A percentile compares a stretch with the other conserved stretches of the same genome.
Conservation (phyloP, 805 yeast genomes). For the Kluyveromyces lactis region DNA sequence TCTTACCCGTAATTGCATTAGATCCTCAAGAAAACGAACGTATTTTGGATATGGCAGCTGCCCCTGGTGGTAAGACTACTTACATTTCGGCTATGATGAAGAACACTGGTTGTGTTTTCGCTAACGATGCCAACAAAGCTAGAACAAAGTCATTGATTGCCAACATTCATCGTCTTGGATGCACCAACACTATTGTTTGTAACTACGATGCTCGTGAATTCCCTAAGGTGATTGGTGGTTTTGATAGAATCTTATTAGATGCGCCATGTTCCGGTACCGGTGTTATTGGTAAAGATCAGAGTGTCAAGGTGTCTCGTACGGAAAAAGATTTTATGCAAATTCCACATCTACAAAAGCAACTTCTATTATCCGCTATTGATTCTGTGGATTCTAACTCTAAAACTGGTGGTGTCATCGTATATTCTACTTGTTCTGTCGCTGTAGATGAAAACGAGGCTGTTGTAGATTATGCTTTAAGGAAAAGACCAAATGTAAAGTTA, state of each 20-base stretch:
- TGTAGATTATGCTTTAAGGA: constrained; percentile 93
- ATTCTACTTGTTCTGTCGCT: constrained; percentile 96
- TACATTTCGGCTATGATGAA: constrained; percentile 94
- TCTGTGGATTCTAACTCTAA: constrained; percentile 89
- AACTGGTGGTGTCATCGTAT: constrained; percentile 90
- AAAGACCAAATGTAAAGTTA: constrained; percentile 90
- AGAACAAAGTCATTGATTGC: constrained; percentile 96
- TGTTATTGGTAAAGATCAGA: constrained; percentile 94
- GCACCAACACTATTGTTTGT: constrained; percentile 93
- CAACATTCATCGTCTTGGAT: constrained; percentile 93
- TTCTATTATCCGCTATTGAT: constrained; percentile 89
- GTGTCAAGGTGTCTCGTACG: constrained; percentile 86
- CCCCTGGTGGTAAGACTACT: constrained; percentile 98
- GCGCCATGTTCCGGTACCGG: constrained; percentile 99
- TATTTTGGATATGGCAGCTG: constrained; percentile 97
- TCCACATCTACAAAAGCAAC: constrained; percentile 93
- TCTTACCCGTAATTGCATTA: constrained; percentile 94
- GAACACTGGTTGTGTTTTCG: constrained; percentile 94
- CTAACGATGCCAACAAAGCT: constrained; percentile 93
- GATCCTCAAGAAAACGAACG: constrained; percentile 97
- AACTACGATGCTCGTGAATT: constrained; percentile 97
- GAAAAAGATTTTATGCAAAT: constrained; percentile 95
- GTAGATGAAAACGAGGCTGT: constrained; percentile 98
- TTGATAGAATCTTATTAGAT: constrained; percentile 88
- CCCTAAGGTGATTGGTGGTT: constrained; percentile 97